Evolutionary conservation across 768 basidiomycete genomes (phyloP).

Genomic region (Rhodotorula paludigena): DNA sequence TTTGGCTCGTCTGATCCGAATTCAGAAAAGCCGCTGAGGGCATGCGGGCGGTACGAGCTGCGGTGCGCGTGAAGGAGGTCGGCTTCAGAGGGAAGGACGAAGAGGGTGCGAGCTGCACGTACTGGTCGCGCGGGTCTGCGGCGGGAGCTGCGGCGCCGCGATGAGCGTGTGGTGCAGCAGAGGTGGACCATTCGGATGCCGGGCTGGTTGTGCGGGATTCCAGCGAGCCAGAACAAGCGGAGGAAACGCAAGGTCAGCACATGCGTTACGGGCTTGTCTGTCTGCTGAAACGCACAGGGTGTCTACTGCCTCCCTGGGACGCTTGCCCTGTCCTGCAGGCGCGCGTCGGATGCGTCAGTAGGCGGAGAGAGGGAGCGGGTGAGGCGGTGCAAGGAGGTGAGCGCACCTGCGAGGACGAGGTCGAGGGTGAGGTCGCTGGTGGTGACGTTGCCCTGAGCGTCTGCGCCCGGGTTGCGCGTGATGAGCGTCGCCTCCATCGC

Average conservation of each 20-base stretch:
- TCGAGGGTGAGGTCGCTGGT: conserved; percentile 27
- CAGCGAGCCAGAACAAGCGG: too few species aligned
- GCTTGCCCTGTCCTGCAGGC: conserved; percentile 2
- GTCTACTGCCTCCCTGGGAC: background rate
- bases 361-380: background rate
- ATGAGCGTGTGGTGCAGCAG: background rate
- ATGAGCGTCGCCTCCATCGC: conserved; percentile 27
- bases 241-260: too few species aligned
- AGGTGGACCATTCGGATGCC: conserved; percentile 18
- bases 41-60: conserved; percentile 14
- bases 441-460: background rate
- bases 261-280: too few species aligned
- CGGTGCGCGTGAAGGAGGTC: too few species aligned
- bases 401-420: conserved; percentile 24
- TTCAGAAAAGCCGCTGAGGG: conserved; percentile 5
- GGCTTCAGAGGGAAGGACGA: background rate
- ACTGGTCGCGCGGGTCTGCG: background rate
- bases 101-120: background rate
- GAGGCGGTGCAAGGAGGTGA: background rate
- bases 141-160: too few species aligned
- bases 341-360: background rate
- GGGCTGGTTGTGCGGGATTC: background rate
- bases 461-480: background rate
- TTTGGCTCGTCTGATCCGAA: conserved; percentile 29
- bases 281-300: conserved; percentile 12